Conservation (phyloP, 768 basidiomycete species). For the Flagelloscypha sp. region DNA sequence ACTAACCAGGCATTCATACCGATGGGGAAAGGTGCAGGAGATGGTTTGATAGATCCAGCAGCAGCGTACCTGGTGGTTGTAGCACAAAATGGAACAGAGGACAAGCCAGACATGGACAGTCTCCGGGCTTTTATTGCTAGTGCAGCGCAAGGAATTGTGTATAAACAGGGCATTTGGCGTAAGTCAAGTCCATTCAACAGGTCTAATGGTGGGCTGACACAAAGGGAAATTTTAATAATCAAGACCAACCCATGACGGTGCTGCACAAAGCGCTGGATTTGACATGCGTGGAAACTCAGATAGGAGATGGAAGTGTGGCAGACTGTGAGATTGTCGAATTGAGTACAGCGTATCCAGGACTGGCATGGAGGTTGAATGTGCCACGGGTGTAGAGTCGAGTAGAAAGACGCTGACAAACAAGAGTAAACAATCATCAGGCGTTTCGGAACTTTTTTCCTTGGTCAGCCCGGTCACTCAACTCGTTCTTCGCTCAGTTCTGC, state of each 20-base stretch:
- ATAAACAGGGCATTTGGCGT: conserved; percentile 86
- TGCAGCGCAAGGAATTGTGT: conserved; percentile 78
- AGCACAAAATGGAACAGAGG: conserved; percentile 68
- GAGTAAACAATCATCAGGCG: too few relatives aligned
- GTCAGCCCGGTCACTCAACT: too few relatives aligned
- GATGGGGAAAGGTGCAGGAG: conserved; percentile 61
- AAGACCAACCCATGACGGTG: conserved; percentile 92
- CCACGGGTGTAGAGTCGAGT: too few relatives aligned
- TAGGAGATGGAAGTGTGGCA: conserved; percentile 63
- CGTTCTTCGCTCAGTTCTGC: conserved; percentile 10
- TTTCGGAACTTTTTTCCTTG: too few relatives aligned
- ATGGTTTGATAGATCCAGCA: conserved; percentile 40
- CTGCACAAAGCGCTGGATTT: conserved; percentile 68
- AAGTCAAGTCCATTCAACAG: conserved; percentile 27
- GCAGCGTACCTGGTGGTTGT: conserved; percentile 77
- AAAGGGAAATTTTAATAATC: too few relatives aligned
- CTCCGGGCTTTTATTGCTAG: conserved; percentile 78
- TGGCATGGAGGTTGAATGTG: conserved; percentile 4
- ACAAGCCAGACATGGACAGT: conserved; percentile 66
- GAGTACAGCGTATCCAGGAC: neutral
- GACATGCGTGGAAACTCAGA: conserved; percentile 89
- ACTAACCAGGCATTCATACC: conserved; percentile 94
- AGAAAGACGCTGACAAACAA: too few relatives aligned
- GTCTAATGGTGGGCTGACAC: neutral
- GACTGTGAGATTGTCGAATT: conserved; percentile 84